Percentiles rank a stretch among this genome's conserved stretches.
phyloP scores from a whole-genome alignment of 306 rosid genomes.

The Malus sieversii region DNA sequence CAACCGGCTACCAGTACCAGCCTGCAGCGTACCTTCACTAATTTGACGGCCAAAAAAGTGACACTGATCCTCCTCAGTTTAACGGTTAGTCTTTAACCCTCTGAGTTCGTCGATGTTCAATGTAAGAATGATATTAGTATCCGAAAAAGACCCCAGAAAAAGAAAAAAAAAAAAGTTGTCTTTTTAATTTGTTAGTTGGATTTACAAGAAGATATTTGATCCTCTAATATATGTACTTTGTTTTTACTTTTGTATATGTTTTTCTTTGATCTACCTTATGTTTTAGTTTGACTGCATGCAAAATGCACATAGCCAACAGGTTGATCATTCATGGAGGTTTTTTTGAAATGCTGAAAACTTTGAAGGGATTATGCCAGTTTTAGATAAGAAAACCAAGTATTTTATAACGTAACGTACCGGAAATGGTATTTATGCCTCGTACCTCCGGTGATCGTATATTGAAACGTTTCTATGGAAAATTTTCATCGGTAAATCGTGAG shows the following conservation, averaged over 20 bases:
- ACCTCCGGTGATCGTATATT: neutral
- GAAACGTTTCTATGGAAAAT: neutral
- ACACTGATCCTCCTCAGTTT: slow-evolving; percentile 52
- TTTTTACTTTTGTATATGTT: slow-evolving; percentile 42
- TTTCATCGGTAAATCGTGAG: neutral
- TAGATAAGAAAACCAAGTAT: neutral
- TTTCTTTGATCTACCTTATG: neutral
- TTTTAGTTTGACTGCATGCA: neutral
- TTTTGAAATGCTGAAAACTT: neutral
- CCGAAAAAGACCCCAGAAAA: slow-evolving; percentile 11
- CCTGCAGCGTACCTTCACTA: slow-evolving; percentile 89
- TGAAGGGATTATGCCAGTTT: neutral
- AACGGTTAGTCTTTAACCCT: slow-evolving; percentile 75
- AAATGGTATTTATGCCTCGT: neutral
- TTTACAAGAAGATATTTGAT: slow-evolving; percentile 51
- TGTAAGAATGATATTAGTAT: slow-evolving; percentile 60
- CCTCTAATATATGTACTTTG: slow-evolving; percentile 64
- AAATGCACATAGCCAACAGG: neutral
- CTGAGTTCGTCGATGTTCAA: slow-evolving; percentile 48
- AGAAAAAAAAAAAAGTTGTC: slow-evolving; percentile 13
- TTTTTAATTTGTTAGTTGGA: slow-evolving; percentile 49
- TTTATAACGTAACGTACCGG: too few species aligned
- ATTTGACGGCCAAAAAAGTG: slow-evolving; percentile 44
- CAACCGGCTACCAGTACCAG: slow-evolving; percentile 89
- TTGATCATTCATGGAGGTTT: neutral